Base-by-base conservation (phyloP, 192 early-diverging fungal genomes). In the Backusella liffmaniae region DNA sequence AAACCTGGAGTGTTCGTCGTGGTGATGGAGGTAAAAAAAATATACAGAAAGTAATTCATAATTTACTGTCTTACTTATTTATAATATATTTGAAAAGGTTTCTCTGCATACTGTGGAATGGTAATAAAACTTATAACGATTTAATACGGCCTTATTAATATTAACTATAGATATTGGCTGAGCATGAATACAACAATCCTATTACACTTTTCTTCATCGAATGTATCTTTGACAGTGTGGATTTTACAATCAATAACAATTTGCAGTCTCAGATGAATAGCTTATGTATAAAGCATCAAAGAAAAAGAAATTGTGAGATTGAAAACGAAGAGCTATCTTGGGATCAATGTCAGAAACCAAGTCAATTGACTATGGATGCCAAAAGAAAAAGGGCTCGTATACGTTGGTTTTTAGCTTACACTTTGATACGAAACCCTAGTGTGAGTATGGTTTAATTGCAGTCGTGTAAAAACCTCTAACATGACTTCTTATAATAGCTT, bases 141-240 rank as follows among this genome's bases (percentile, higher is more conserved):
- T 59, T 26, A n/a, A 72, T 71, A 8, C 5, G 34, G 8, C 13
- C 4, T 5, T 37, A n/a, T 71, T 36, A 35, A 71, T 66, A 29
- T 62, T 70, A 9, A 7, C 6, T 34, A 37, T 30, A 82, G 81
- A 44, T 82, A 13, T n/a, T 76, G 26, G 74, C 75, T 1, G 82
- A 83, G 56, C 70, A 83, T 53, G 68, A 76, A 39, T 83, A 70
- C 67, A 83, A 83, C 39, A 83, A 83, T 65, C 82, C 82, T 13
- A 67, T 83, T 39, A 56, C 71, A 10, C 42, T 83, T 16, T 42
- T 75, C 1, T 83, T 83, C 32, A 44, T 83, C 23, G 66, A 74
- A 66, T 67, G 68, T 56, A 37, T 83, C 18, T 21, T 77, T 16
- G 8, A 66, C 23, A 39, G 66, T 73, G 26, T 67, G 18, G 15